Percentiles rank a stretch among this genome's conserved stretches.
Evolutionary conservation across 83 land plant genomes (phyloP).

Genomic region (Picea abies): DNA sequence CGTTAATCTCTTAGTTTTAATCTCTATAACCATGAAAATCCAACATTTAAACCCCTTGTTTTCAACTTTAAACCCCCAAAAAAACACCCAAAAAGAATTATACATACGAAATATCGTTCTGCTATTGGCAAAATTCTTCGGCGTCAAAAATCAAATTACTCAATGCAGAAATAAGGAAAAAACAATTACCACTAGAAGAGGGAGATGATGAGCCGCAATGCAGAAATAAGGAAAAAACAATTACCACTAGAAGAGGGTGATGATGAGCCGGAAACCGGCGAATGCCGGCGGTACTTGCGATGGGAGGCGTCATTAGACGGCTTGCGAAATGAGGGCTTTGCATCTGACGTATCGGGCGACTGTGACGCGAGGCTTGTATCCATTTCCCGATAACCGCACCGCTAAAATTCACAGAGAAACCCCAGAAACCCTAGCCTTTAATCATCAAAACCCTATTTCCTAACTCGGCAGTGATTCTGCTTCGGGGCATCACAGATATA

Average conservation of each 20-base stretch:
- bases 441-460: background rate
- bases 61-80: background rate
- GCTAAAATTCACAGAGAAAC: background rate
- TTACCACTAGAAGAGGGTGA: constrained; percentile 54
- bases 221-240: too few relatives aligned
- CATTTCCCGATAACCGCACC: constrained; percentile 16
- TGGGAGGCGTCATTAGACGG: constrained; percentile 48
- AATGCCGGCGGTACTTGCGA: constrained; percentile 61
- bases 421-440: background rate
- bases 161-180: background rate
- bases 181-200: constrained; percentile 42
- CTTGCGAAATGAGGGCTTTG: constrained; percentile 59
- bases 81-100: background rate
- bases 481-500: background rate
- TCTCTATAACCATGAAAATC: background rate
- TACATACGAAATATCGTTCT: too few relatives aligned
- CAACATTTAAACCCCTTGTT: background rate
- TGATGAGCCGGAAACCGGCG: constrained; percentile 31
- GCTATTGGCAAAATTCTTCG: too few relatives aligned
- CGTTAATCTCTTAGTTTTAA: background rate
- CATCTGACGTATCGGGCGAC: constrained; percentile 30
- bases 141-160: background rate
- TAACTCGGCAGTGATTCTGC: background rate
- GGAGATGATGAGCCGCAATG: constrained; percentile 34
- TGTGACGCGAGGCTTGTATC: constrained; percentile 21